Conservation (phyloP, 371 early-diverging fungal genomes). For the Encephalitozoon cuniculi region DNA sequence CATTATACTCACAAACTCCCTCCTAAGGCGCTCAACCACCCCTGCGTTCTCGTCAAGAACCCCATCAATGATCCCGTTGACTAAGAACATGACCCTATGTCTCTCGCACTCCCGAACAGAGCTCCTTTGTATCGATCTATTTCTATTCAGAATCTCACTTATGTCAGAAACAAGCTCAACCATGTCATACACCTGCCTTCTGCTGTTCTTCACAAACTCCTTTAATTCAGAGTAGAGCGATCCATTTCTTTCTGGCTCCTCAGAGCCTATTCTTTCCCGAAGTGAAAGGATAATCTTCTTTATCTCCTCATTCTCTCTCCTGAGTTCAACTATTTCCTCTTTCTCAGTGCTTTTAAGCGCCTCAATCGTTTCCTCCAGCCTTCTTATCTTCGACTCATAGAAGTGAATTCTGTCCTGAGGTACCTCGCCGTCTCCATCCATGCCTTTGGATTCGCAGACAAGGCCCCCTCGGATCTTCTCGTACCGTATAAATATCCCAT, state of each 20-base stretch:
- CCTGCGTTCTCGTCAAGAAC: not conserved
- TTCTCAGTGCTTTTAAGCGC: not conserved
- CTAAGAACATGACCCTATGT: not conserved
- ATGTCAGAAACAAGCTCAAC: not conserved
- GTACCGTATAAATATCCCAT: constrained; percentile 48
- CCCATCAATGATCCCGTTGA: not conserved
- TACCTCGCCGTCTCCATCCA: not conserved
- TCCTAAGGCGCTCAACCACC: not conserved
- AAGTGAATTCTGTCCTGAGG: not conserved
- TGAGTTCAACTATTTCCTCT: not conserved
- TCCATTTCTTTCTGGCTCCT: not conserved
- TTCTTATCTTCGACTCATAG: not conserved
- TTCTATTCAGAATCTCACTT: not conserved
- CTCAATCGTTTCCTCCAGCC: not conserved
- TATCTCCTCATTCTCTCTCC: not conserved
- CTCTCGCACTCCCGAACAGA: not conserved
- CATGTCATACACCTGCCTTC: not conserved
- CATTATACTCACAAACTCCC: constrained; percentile 3
- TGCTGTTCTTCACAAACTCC: not conserved
- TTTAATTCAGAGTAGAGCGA: not conserved
- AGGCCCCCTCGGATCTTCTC: constrained; percentile 11
- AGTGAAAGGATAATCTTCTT: not conserved
- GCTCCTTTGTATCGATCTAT: not conserved
- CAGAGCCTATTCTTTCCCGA: not conserved
- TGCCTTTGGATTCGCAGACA: not conserved